Evolutionary conservation across 805 yeast species (phyloP).

Genomic region (Ogataea parapolymorpha): DNA sequence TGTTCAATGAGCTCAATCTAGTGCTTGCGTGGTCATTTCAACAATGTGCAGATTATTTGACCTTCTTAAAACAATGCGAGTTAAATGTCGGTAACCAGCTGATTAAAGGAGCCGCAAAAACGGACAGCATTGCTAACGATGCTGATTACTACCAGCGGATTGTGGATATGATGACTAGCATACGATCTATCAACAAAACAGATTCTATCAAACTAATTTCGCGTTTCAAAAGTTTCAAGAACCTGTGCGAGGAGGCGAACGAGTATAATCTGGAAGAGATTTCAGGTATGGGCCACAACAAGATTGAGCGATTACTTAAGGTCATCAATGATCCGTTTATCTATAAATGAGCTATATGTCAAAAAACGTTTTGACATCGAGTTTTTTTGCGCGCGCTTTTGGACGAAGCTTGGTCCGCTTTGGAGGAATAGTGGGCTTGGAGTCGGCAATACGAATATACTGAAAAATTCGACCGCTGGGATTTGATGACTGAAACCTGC

Average conservation of each 20-base stretch:
- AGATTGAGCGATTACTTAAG: slow-evolving; percentile 37
- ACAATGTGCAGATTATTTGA: slow-evolving; percentile 47
- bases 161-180: slow-evolving; percentile 43
- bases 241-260: slow-evolving; percentile 36
- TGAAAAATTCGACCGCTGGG: background rate
- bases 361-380: slow-evolving; percentile 18
- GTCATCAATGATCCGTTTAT: slow-evolving; percentile 51
- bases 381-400: slow-evolving; percentile 8
- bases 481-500: slow-evolving; percentile 3
- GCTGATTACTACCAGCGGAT: slow-evolving; percentile 43
- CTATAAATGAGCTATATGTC: slow-evolving; percentile 35
- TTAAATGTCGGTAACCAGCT: slow-evolving; percentile 28
- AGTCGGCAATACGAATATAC: background rate
- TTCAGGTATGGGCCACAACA: slow-evolving; percentile 49
- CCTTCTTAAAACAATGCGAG: slow-evolving; percentile 33
- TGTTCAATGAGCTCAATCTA: slow-evolving; percentile 47
- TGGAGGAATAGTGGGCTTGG: too few relatives aligned
- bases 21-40: slow-evolving; percentile 53
- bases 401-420: slow-evolving; percentile 2
- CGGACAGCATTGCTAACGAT: slow-evolving; percentile 31
- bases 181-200: slow-evolving; percentile 49
- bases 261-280: slow-evolving; percentile 33
- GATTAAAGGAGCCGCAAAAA: slow-evolving; percentile 39
- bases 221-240: slow-evolving; percentile 42
- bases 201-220: slow-evolving; percentile 51